Conservation (phyloP, 2,329 filamentous ascomycete species). For the Colletotrichum abscissum region DNA sequence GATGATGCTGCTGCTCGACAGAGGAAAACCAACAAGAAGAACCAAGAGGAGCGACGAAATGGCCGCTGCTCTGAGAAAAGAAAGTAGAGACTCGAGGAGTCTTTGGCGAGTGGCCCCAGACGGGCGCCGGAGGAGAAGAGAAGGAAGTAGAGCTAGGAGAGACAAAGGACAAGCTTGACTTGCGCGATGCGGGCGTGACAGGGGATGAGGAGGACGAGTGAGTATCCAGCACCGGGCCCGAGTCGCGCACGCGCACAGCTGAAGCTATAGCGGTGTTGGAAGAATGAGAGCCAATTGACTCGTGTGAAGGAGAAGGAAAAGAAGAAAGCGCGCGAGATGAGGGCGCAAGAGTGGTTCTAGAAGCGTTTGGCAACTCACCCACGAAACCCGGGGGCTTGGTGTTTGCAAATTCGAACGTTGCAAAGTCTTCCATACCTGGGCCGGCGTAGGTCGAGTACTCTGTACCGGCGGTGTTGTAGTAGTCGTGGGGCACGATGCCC, state of each 20-base stretch:
- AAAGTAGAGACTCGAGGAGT: slow-evolving; percentile 53
- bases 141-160: slow-evolving; percentile 47
- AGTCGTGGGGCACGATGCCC: slow-evolving; percentile 69
- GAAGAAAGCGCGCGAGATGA: slow-evolving; percentile 40
- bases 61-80: slow-evolving; percentile 64
- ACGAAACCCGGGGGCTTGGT: slow-evolving; percentile 62
- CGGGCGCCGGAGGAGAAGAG: slow-evolving; percentile 44
- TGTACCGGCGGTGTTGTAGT: slow-evolving; percentile 62
- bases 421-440: slow-evolving; percentile 61
- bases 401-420: slow-evolving; percentile 59
- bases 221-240: slow-evolving; percentile 42
- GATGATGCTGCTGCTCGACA: slow-evolving; percentile 41
- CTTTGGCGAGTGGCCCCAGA: slow-evolving; percentile 44
- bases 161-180: slow-evolving; percentile 44
- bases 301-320: slow-evolving; percentile 40
- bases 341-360: slow-evolving; percentile 40
- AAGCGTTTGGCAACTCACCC: slow-evolving; percentile 63
- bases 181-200: slow-evolving; percentile 41
- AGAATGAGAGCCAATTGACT: slow-evolving; percentile 35
- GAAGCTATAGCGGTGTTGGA: slow-evolving; percentile 6
- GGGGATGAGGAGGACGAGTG: slow-evolving; percentile 41
- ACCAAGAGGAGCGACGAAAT: slow-evolving; percentile 62
- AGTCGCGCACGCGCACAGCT: slow-evolving; percentile 34
- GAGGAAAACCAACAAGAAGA: slow-evolving; percentile 64
- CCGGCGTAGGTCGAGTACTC: slow-evolving; percentile 66